Evolutionary conservation across 306 rosid species (phyloP), one percentile per base, ranked within the genome.

Genomic region (Acacia acuminata): DNA sequence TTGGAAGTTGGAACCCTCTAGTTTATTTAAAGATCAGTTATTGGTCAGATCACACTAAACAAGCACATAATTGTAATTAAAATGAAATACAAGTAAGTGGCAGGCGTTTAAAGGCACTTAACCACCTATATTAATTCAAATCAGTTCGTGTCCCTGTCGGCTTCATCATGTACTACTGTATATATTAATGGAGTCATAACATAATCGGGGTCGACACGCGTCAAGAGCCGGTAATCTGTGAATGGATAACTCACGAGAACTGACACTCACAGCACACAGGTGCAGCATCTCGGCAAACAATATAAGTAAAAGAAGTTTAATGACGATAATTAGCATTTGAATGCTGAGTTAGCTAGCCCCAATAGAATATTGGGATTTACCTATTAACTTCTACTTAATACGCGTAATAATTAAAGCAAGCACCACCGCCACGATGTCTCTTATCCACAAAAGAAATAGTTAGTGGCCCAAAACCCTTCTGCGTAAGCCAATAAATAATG

Each of bases 381-480:
- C 73, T 71, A 63, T 53, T 75, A 73, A 68, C 76, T 81, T 73
- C 70, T 66, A 64, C 34, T 66, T 48, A 51, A 72, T 77, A 81
- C 78, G 1, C 14, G 14, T 40, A 76, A 44, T 8, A 56, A 56
- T 20, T 48, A 58, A 22, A 58, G 65, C 65, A 48, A 58, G 32
- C 87, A 84, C 81, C 68, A 69, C 60, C 87, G 8, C 63, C 25
- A 55, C 63, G 1, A n/a, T 2, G 63, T 78, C 81, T 81, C 71
- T 86, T 63, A 74, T 84, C 84, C 76, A 82, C 82, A 64, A 10
- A 10, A 51, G 56, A 10, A 64, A 83, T 73, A 72, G 83, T 74
- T 9, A 87, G 94, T 88, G 94, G 89, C 77, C 40, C 74, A 86
- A 82, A 81, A 80, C 78, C 78, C 78, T 61, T 19, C 81, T 77